Conservation (phyloP, 305 asterid species). For the Fraxinus paxiana region DNA sequence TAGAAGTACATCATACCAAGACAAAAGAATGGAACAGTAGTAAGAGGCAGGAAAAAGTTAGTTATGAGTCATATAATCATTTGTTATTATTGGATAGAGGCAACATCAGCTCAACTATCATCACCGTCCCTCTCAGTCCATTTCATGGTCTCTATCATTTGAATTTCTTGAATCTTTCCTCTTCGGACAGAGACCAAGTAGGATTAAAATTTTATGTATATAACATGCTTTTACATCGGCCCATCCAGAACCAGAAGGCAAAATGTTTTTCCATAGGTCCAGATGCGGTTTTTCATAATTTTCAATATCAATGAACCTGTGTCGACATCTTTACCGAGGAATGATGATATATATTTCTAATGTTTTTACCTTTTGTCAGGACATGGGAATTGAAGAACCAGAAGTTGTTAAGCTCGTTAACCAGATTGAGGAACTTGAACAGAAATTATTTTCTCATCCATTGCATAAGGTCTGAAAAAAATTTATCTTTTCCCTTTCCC, state of each 20-base stretch:
- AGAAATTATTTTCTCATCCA: slow-evolving; percentile 50
- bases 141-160: slow-evolving; percentile 5
- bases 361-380: slow-evolving; percentile 42
- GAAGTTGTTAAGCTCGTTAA: slow-evolving; percentile 67
- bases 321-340: slow-evolving; percentile 10
- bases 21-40: background rate
- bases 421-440: slow-evolving; percentile 49
- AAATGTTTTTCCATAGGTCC: slow-evolving; percentile 6
- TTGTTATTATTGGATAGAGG: background rate
- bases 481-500: background rate
- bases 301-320: background rate
- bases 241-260: background rate
- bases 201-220: background rate
- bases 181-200: background rate
- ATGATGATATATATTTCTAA: slow-evolving; percentile 6
- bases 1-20: background rate
- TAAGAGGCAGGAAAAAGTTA: background rate
- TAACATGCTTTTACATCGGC: background rate
- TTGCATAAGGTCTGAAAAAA: slow-evolving; percentile 59
- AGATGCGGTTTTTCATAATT: background rate
- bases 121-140: background rate
- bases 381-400: slow-evolving; percentile 81
- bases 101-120: background rate
- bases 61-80: background rate
- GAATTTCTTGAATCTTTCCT: background rate